A percentile compares a stretch with the other conserved stretches of the same genome.
Evolutionary conservation across 306 rosid genomes (phyloP).

Genomic region (Sindora glabra): DNA sequence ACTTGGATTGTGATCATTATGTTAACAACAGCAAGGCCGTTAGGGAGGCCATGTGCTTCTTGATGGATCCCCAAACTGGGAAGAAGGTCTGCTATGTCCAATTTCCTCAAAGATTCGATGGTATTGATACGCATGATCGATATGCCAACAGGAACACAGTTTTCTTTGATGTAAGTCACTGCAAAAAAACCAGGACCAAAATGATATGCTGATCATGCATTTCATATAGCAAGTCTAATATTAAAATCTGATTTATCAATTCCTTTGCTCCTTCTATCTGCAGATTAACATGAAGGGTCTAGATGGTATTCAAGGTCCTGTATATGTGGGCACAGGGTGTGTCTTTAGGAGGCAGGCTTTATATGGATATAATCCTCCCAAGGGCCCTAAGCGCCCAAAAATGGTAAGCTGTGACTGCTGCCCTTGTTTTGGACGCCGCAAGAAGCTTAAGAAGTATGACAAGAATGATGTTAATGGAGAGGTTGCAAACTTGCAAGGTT

Average conservation of each 20-base stretch:
- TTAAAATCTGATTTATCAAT: background rate
- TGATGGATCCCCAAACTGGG: conserved; percentile 46
- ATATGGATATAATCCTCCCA: conserved; percentile 86
- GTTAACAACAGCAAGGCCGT: conserved; percentile 38
- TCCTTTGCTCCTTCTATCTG: conserved; percentile 15
- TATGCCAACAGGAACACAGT: conserved; percentile 44
- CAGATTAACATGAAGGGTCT: conserved; percentile 97
- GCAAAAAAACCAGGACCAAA: conserved; percentile 3
- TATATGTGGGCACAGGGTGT: conserved; percentile 96
- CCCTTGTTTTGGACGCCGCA: conserved; percentile 86
- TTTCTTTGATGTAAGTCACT: conserved; percentile 42
- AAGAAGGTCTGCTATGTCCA: conserved; percentile 44
- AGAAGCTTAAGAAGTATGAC: conserved; percentile 53
- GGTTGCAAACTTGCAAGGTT: conserved; percentile 51
- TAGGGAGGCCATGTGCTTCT: conserved; percentile 46
- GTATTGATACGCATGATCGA: conserved; percentile 36
- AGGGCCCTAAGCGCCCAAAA: conserved; percentile 86
- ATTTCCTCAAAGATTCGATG: conserved; percentile 42
- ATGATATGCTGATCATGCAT: background rate
- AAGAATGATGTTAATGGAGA: conserved; percentile 60
- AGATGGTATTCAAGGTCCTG: conserved; percentile 97
- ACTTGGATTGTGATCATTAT: conserved; percentile 46
- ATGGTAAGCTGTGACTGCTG: conserved; percentile 94
- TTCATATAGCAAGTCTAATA: background rate
- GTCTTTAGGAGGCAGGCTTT: conserved; percentile 91